Percentiles rank a stretch among this genome's conserved stretches.
Evolutionary conservation across 1,284 basidiomycete genomes (phyloP).

Genomic region (Omphalotus olearius): DNA sequence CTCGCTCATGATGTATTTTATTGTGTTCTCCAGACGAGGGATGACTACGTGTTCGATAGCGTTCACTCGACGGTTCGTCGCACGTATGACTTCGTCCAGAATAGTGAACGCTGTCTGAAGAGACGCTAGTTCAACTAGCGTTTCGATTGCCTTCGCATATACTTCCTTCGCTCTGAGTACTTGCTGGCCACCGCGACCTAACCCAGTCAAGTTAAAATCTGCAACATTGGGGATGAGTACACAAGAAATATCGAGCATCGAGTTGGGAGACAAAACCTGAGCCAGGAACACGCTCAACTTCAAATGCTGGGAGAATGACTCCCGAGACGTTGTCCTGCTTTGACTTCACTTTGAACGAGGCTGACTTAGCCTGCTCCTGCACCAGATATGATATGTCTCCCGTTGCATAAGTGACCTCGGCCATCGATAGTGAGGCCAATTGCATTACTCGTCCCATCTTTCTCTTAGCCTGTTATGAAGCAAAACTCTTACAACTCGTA

Average conservation of each 20-base stretch:
- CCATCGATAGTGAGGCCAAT: constrained; percentile 95
- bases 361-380: constrained; percentile 88
- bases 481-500: too few relatives aligned
- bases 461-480: constrained; percentile 75
- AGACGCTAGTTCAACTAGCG: constrained; percentile 95
- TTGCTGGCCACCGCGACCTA: constrained; percentile 96
- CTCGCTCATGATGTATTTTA: constrained; percentile 94
- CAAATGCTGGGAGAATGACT: constrained; percentile 95
- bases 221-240: not conserved
- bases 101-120: constrained; percentile 98
- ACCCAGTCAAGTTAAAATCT: constrained; percentile 98
- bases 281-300: constrained; percentile 79
- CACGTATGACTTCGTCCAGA: constrained; percentile 97
- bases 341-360: constrained; percentile 89
- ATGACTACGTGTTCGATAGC: constrained; percentile 99
- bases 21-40: constrained; percentile 93
- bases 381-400: constrained; percentile 97
- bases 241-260: too few relatives aligned
- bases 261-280: constrained; percentile 54
- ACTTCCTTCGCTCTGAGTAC: constrained; percentile 91
- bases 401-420: constrained; percentile 96
- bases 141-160: constrained; percentile 96
- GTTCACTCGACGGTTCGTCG: constrained; percentile 97
- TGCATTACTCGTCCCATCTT: constrained; percentile 99
- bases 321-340: constrained; percentile 99